Base-by-base conservation (phyloP, 164 flowering plant genomes). In the Piper betle region DNA sequence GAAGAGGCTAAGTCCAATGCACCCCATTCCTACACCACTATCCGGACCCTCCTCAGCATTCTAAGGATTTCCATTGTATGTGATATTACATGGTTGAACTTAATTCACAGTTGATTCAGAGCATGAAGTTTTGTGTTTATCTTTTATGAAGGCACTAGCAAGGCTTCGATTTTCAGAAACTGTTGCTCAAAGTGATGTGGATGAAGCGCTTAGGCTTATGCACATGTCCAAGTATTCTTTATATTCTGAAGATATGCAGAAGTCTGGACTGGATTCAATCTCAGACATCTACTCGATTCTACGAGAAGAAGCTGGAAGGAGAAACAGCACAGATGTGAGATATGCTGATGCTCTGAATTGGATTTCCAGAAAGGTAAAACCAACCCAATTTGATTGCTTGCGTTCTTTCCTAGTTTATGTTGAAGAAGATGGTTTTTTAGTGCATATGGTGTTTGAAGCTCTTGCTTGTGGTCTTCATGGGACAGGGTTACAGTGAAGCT, bases 201-300 rank as follows among this genome's bases (percentile, higher is more conserved):
- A 94, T 65, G 99, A 94, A 70, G 96, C 99, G 16, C 80, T 94
- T 43, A 82, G 99, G 74, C 68, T 91, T 71, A 94, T 94, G 96
- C 97, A 91, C 73, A 94, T 94, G 99, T 94, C 99, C 54, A 94
- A 94, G 65, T 91, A 88, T 74, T 94, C 97, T 25, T 72, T 94
- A 66, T 91, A 94, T 70, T 85, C 97, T 1, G 99, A 91, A 63
- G 99, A 94, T 39, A 86, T 93, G 20, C 92, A 81, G 73, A 84
- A 63, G 74, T 82, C 97, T 67, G 97, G 99, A 59, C 80, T 94
- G 43, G 99, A 94, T 82, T 96, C 99, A 52, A 88, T 94, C 53
- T 94, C 99, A 20, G 99, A 91, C 68, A 91, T 91, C 48, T 94
- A 94, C 64, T 94, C 99, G 58, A 79, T 94, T 43, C 40, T 94